Base-by-base conservation (phyloP, 805 yeast species). In the Suhomyces emberorum region DNA sequence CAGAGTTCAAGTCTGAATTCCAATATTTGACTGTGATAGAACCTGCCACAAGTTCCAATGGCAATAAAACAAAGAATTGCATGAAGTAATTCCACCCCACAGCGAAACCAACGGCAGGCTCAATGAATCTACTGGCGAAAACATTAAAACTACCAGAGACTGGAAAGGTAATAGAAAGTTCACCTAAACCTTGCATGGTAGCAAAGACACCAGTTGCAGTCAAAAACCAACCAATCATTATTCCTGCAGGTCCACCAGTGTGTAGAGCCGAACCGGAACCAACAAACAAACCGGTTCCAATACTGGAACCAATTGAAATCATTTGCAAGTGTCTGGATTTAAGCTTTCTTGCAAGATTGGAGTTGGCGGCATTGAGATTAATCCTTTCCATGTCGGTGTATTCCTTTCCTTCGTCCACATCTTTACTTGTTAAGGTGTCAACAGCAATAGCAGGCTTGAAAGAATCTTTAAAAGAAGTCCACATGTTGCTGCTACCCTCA, bases 301-400 rank as follows among this genome's bases (percentile, higher is more conserved):
- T 78, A 42, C 81, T 72, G 48, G 86, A 85, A 43, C 85, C 88
- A 37, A 81, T 70, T 25, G 87, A 81, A 42, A 80, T 76, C 80
- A 80, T 75, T 55, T 77, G 83, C 38, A 74, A 62, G 38, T 74
- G 78, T 52, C 79, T 63, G 29, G 63, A 28, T 42, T 65, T 65
- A 40, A 75, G 59, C 23, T 70, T 65, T 46, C 76, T 57, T 21
- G 42, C 30, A 17, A 44, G 39, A 32, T 37, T 42, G 12, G 48
- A 42, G 39, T 44, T 48, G 23, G 59, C 56, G 2, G 59, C 44
- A 18, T 48, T 43, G 15, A 55, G 32, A 28, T 60, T 60, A 32
- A 60, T 60, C 38, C 39, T 52, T 37, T 62, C 62, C 30, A 63
- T 46, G 15, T 54, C 57, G 18, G 53, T 49, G 32, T 59, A 44